phyloP scores from a whole-genome alignment of 2,329 filamentous ascomycete genomes.

The Elsinoe fawcettii region DNA sequence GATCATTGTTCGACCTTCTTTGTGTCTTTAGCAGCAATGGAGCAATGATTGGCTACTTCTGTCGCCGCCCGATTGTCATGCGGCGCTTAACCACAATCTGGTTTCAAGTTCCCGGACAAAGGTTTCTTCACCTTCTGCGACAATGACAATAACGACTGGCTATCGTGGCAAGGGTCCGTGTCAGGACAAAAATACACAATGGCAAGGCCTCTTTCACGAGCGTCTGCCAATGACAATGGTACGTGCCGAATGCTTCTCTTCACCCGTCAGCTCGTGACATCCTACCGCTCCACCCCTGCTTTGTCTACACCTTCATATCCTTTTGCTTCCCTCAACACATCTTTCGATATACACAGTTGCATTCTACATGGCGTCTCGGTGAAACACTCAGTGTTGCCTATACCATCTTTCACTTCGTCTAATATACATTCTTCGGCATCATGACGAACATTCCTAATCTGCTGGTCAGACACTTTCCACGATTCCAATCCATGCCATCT shows the following conservation, averaged over 20 bases:
- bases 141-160: slow-evolving; percentile 37
- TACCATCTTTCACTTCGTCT: neutral
- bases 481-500: slow-evolving; percentile 37
- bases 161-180: slow-evolving; percentile 25
- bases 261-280: neutral
- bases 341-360: slow-evolving; percentile 16
- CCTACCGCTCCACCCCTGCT: neutral
- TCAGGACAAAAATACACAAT: slow-evolving; percentile 17
- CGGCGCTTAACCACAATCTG: slow-evolving; percentile 24
- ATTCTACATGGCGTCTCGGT: slow-evolving; percentile 22
- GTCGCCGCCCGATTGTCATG: slow-evolving; percentile 10
- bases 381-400: slow-evolving; percentile 17
- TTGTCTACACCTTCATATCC: slow-evolving; percentile 13
- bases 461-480: slow-evolving; percentile 19
- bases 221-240: slow-evolving; percentile 10
- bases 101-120: slow-evolving; percentile 25
- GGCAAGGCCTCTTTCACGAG: slow-evolving; percentile 28
- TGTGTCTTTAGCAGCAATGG: slow-evolving; percentile 13
- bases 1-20: slow-evolving; percentile 11
- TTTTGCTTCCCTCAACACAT: slow-evolving; percentile 26
- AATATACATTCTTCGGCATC: neutral
- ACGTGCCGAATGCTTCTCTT: slow-evolving; percentile 1
- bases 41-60: slow-evolving; percentile 16
- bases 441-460: slow-evolving; percentile 15
- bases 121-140: slow-evolving; percentile 32